A percentile compares a stretch with the other conserved stretches of the same genome.
phyloP scores from a whole-genome alignment of 495 filamentous ascomycete species.

The Jackrogersella minutella region DNA sequence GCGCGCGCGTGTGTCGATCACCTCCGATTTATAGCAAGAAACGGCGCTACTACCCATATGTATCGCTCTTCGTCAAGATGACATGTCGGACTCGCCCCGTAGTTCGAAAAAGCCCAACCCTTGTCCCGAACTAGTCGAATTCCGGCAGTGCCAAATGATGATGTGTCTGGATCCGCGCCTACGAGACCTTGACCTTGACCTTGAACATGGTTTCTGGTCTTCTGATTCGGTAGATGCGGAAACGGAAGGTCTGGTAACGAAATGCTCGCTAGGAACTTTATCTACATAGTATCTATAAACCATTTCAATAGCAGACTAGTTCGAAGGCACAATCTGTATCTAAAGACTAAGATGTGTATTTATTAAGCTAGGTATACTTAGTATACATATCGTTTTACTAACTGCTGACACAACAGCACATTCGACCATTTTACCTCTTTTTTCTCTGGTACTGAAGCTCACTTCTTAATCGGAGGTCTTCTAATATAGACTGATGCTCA shows the following conservation, averaged over 20 bases:
- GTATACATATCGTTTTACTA: slow-evolving; percentile 1
- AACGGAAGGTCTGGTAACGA: background rate
- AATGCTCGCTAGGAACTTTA: background rate
- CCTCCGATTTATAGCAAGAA: too few species aligned
- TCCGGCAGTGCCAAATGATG: slow-evolving; percentile 18
- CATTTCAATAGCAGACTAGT: background rate
- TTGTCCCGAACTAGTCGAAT: slow-evolving; percentile 14
- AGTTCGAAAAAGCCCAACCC: slow-evolving; percentile 6
- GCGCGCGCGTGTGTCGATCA: slow-evolving; percentile 3
- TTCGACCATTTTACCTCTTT: background rate
- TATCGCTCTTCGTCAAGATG: slow-evolving; percentile 10
- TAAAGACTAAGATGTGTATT: background rate
- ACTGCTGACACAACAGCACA: background rate
- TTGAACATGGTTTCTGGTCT: background rate
- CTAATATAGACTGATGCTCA: slow-evolving; percentile 1
- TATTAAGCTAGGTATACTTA: too few species aligned
- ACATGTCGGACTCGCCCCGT: slow-evolving; percentile 23
- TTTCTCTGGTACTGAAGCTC: background rate
- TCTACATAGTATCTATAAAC: too few species aligned
- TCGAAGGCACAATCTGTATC: slow-evolving; percentile 16
- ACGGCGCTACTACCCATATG: too few species aligned
- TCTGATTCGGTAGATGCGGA: slow-evolving; percentile 5
- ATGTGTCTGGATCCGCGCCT: slow-evolving; percentile 15
- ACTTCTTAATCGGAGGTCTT: background rate
- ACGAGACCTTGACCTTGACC: slow-evolving; percentile 8